Evolutionary conservation across 495 filamentous ascomycete genomes (phyloP).

Genomic region (Hypomontagnella monticulosa): DNA sequence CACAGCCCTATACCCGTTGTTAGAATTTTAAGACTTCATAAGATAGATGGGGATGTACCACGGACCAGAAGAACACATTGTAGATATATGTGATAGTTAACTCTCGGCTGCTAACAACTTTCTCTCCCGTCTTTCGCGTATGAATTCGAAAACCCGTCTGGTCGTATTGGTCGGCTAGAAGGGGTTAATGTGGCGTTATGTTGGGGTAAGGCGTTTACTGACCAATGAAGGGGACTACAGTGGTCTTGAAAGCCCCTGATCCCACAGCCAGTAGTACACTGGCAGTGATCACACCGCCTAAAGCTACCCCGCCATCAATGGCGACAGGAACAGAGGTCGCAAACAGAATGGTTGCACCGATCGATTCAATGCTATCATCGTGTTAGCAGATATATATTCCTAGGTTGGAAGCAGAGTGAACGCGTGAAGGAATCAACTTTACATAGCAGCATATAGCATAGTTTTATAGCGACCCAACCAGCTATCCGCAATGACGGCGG

Average conservation of each 20-base stretch:
- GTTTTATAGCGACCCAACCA: constrained; percentile 32
- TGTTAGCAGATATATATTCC: constrained; percentile 1
- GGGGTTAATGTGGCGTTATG: neutral
- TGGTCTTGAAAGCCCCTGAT: constrained; percentile 18
- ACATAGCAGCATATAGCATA: constrained; percentile 27
- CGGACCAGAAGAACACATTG: constrained; percentile 29
- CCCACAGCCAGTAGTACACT: constrained; percentile 21
- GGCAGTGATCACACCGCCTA: constrained; percentile 21
- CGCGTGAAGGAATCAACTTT: constrained; percentile 2
- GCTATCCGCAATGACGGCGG: constrained; percentile 24
- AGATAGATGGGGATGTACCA: neutral
- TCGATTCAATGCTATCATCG: constrained; percentile 14
- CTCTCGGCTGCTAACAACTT: constrained; percentile 7
- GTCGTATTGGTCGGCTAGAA: constrained; percentile 24
- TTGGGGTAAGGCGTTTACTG: neutral
- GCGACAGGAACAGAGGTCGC: constrained; percentile 23
- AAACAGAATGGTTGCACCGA: constrained; percentile 25
- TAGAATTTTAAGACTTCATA: neutral
- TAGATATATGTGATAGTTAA: constrained; percentile 29
- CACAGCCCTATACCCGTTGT: constrained; percentile 9
- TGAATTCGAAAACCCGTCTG: constrained; percentile 9
- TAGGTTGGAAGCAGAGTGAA: neutral
- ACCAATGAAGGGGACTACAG: constrained; percentile 29
- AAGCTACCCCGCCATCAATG: constrained; percentile 9
- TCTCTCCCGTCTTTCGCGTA: constrained; percentile 22